Evolutionary conservation across 495 filamentous ascomycete genomes (phyloP), one percentile per base, ranked within the genome.

Genomic region (Rhypophila decipiens): DNA sequence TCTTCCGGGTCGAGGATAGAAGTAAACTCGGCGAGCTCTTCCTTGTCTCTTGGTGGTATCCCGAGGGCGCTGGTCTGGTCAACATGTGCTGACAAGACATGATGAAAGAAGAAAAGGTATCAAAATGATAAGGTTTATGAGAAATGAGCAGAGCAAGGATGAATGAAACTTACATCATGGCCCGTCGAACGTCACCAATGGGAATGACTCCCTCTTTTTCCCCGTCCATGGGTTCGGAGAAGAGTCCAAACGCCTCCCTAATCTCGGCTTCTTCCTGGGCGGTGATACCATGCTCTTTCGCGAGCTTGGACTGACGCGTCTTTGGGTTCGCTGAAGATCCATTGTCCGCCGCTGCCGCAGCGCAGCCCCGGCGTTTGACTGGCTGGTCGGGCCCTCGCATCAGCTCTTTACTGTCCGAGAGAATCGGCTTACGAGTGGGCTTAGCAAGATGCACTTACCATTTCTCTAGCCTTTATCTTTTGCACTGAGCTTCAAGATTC

Each of bases 221-320:
- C 50, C 77, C 75, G 2, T 79, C 73, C 58, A 80, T 80, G 24
- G 82, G 77, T 44, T 84, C 75, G 1, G 86, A 68, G 65, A 96
- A 98, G 15, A 96, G 74, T 24, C 76, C 67, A 67, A 93, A 98
- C 13, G 89, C 90, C 65, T 95, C 89, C 56, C 80, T 80, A 56
- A 98, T 95, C 64, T 96, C 88, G 53, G 77, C 72, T 61, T 98
- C 93, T 70, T 96, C 85, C 41, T 80, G 79, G 18, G 79, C 81
- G 22, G 80, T 83, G 64, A 98, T 82, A 63, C 86, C 78, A 73
- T 96, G 81, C 52, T 93, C 87, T 63, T 87, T 87, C 3, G 90
- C 90, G 49, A 95, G 86, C 61, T 88, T 91, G 54, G 90, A 95
- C 53, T 75, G 79, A 36, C 58, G 64, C 39, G 59, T 54, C 31